phyloP scores from a whole-genome alignment of 2,329 filamentous ascomycete species.

The Westerdykella ornata region DNA sequence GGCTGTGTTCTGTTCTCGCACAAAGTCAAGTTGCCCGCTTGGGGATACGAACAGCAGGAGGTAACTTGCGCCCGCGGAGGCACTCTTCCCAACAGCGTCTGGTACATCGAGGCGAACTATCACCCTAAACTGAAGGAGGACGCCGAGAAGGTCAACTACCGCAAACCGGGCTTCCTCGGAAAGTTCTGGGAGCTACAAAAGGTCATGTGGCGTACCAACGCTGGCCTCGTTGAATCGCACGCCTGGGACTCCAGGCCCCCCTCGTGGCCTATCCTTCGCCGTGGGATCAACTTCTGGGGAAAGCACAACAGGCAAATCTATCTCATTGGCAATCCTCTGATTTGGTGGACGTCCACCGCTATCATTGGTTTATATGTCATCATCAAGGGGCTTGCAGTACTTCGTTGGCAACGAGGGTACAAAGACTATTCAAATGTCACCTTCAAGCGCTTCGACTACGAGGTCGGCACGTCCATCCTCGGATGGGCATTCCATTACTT shows the following conservation, averaged over 20 bases:
- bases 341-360: conserved; percentile 86
- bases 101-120: conserved; percentile 89
- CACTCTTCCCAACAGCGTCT: conserved; percentile 90
- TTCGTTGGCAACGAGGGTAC: conserved; percentile 92
- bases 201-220: conserved; percentile 99
- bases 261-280: conserved; percentile 84
- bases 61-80: conserved; percentile 93
- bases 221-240: conserved; percentile 90
- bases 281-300: conserved; percentile 99
- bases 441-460: conserved; percentile 97
- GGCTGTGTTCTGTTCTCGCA: conserved; percentile 95
- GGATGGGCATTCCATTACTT: conserved; percentile 99
- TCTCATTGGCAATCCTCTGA: conserved; percentile 72
- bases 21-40: conserved; percentile 97
- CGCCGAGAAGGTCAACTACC: conserved; percentile 93
- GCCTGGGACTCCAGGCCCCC: conserved; percentile 94
- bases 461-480: conserved; percentile 81
- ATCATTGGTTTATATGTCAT: conserved; percentile 68
- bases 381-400: conserved; percentile 80
- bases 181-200: conserved; percentile 97
- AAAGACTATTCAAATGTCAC: conserved; percentile 72
- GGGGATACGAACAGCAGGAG: conserved; percentile 97
- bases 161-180: conserved; percentile 86
- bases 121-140: conserved; percentile 66
- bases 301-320: conserved; percentile 92